Evolutionary conservation across 495 filamentous ascomycete genomes (phyloP).

Genomic region (Annulohypoxylon moriforme): DNA sequence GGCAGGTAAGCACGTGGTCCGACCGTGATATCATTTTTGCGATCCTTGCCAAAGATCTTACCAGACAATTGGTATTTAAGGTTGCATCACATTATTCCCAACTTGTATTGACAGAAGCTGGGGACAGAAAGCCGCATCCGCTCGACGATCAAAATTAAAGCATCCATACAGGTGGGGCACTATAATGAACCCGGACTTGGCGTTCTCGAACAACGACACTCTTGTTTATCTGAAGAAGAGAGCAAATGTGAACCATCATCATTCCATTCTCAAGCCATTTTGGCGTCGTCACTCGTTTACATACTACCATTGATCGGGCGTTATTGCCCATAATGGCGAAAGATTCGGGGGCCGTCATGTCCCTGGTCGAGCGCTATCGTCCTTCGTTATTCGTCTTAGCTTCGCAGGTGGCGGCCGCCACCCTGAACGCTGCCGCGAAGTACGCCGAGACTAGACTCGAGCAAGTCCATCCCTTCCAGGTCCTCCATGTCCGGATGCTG

Average conservation of each 20-base stretch:
- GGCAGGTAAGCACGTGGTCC: neutral
- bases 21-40: neutral
- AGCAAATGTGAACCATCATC: neutral
- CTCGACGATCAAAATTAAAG: slow-evolving; percentile 6
- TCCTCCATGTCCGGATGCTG: slow-evolving; percentile 5
- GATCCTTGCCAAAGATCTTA: neutral
- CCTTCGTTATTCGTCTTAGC: slow-evolving; percentile 5
- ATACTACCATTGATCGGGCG: neutral
- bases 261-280: neutral
- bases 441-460: slow-evolving; percentile 2
- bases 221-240: slow-evolving; percentile 6
- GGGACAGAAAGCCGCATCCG: neutral
- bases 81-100: neutral
- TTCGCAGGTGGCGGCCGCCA: neutral
- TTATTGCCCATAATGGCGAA: neutral
- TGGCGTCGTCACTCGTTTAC: neutral
- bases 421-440: slow-evolving; percentile 3
- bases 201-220: neutral
- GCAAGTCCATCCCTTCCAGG: slow-evolving; percentile 5
- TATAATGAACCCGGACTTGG: neutral
- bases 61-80: neutral
- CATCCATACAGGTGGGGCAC: neutral
- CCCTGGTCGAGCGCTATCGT: slow-evolving; percentile 9
- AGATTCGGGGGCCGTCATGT: neutral
- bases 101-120: neutral